Evolutionary conservation across 2,329 filamentous ascomycete species (phyloP), one percentile per base, ranked within the genome.

Genomic region (Akanthomyces muscarius): DNA sequence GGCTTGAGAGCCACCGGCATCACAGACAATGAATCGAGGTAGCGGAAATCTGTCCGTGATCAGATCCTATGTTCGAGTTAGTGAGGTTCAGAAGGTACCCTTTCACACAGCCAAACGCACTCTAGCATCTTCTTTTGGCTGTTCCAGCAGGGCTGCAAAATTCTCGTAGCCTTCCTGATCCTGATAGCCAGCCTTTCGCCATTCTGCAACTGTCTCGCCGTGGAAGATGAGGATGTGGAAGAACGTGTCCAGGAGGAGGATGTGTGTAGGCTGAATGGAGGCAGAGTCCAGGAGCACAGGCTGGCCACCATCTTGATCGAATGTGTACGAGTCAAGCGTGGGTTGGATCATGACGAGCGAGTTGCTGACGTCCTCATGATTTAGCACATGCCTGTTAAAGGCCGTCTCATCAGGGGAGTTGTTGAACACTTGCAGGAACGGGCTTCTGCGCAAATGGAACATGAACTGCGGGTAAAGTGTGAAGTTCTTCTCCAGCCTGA

Each of bases 211-310:
- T 0, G 94, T 98, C 81, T 99, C 94, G 66, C 95, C 95, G 71
- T 99, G 93, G 85, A 98, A 99, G 70, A 99, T 99, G 62, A 99
- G 86, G 66, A 99, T 99, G 75, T 99, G 95, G 85, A 99, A 99
- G 82, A 99, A 99, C 0, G 95, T 98, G 72, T 99, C 95, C 62
- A 99, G 88, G 13, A 99, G 86, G 57, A 99, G 84, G 65, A 98
- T 91, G 65, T 97, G 96, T 25, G 93, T 91, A 11, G 92, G 89
- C 73, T 98, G 94, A 69, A 99, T 99, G 6, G 92, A 97, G 42
- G 92, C 93, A 16, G 94, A 98, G 75, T 99, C 95, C 42, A 99
- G 85, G 28, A 99, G 81, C n/a, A 99, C 95, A 2, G 95, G 94
- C 67, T 93, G 87, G 53, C 91, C 89, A 30, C 93, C 93, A 65